A percentile compares a stretch with the other conserved stretches of the same genome.
Evolutionary conservation across 108 stramenopile species (phyloP).

Genomic region (Conticribra weissflogii): DNA sequence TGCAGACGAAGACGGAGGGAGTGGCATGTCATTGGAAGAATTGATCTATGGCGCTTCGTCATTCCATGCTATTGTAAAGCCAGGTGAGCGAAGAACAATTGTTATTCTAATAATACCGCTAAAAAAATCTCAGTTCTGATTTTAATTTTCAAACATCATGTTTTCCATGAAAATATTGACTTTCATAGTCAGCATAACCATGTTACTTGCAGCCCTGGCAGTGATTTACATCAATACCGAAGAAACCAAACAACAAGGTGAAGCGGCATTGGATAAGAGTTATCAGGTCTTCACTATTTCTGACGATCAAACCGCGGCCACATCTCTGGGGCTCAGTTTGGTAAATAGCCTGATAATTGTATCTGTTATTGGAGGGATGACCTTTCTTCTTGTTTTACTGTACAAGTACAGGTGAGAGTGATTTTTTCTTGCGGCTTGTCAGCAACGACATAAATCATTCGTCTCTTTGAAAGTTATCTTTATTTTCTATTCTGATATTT

Average conservation of each 20-base stretch:
- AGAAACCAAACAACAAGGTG: constrained; percentile 59
- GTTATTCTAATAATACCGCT: too few species aligned
- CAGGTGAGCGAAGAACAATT: constrained; percentile 12
- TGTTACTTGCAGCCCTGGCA: constrained; percentile 75
- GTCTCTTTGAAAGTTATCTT: too few species aligned
- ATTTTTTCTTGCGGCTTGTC: too few species aligned
- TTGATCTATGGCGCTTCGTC: constrained; percentile 73
- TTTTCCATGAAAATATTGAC: too few species aligned
- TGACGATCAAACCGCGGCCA: constrained; percentile 53
- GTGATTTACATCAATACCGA: constrained; percentile 72
- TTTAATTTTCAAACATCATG: too few species aligned
- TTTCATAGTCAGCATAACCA: constrained; percentile 68
- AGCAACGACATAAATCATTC: too few species aligned
- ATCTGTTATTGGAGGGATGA: constrained; percentile 79
- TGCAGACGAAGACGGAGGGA: constrained; percentile 14
- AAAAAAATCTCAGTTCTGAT: too few species aligned
- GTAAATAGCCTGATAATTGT: constrained; percentile 94
- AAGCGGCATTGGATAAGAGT: constrained; percentile 51
- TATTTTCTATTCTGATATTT: too few species aligned
- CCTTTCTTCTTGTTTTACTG: constrained; percentile 89
- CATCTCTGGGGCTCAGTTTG: constrained; percentile 73
- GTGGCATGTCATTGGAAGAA: constrained; percentile 64
- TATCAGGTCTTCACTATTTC: constrained; percentile 63
- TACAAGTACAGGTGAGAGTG: constrained; percentile 77
- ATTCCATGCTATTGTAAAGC: constrained; percentile 74